phyloP scores from a whole-genome alignment of 2,329 filamentous ascomycete genomes.

The Pseudocercospora fijiensis region DNA sequence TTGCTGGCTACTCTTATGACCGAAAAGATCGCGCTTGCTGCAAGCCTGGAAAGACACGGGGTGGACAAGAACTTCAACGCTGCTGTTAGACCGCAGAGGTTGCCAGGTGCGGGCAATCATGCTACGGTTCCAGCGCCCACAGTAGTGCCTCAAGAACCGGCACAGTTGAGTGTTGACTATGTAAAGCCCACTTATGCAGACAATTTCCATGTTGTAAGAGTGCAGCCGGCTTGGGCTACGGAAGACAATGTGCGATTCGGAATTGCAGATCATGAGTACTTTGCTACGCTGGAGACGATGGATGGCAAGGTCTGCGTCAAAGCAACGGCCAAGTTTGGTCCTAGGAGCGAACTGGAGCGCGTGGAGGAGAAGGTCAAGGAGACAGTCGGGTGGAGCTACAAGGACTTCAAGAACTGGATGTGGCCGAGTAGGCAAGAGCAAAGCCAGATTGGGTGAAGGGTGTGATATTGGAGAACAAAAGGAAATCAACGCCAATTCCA shows the following conservation, averaged over 20 bases:
- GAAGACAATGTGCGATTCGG: conserved; percentile 28
- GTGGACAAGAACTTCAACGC: conserved; percentile 17
- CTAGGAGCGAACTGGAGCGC: conserved; percentile 25
- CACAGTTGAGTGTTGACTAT: conserved; percentile 57
- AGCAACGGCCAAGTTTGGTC: conserved; percentile 43
- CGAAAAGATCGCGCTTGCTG: conserved; percentile 67
- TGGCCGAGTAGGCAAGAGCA: conserved; percentile 36
- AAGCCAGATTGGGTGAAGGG: background rate
- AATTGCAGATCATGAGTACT: conserved; percentile 47
- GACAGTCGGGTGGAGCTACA: conserved; percentile 27
- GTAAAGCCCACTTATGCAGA: conserved; percentile 59
- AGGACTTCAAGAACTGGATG: conserved; percentile 37
- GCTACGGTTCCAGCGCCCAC: conserved; percentile 31
- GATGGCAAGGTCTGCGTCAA: conserved; percentile 58
- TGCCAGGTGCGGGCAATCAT: conserved; percentile 36
- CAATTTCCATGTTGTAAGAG: conserved; percentile 63
- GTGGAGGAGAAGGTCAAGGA: conserved; percentile 27
- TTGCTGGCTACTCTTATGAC: conserved; percentile 66
- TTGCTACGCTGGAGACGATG: conserved; percentile 54
- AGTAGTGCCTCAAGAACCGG: conserved; percentile 35
- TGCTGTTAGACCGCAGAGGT: conserved; percentile 34
- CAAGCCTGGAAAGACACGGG: conserved; percentile 49
- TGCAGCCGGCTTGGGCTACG: conserved; percentile 39
- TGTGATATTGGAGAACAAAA: background rate
- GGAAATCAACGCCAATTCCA: too few relatives aligned